A percentile compares a stretch with the other conserved stretches of the same genome.
phyloP scores from a whole-genome alignment of 2,329 filamentous ascomycete species.

The Colletotrichum gigasporum region DNA sequence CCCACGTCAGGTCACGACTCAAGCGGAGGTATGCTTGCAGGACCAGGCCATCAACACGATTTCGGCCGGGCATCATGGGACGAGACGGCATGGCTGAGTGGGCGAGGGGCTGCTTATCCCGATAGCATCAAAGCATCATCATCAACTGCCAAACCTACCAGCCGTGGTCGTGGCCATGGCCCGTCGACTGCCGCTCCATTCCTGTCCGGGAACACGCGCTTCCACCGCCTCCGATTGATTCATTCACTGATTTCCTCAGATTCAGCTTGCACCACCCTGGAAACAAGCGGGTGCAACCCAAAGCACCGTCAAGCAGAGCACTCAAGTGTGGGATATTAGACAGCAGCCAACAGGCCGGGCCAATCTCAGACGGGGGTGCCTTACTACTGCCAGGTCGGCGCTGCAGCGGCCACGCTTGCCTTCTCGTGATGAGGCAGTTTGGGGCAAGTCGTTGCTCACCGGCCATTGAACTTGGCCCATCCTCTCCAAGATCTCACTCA shows the following conservation, averaged over 20 bases:
- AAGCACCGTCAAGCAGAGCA: not conserved
- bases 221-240: conserved; percentile 8
- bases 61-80: conserved; percentile 2
- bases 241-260: not conserved
- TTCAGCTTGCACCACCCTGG: conserved; percentile 7
- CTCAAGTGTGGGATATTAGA: not conserved
- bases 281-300: conserved; percentile 7
- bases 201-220: conserved; percentile 11
- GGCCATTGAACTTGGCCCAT: conserved; percentile 2
- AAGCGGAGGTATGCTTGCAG: conserved; percentile 10
- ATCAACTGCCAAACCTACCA: conserved; percentile 8
- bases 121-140: conserved; percentile 11
- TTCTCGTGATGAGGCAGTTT: not conserved
- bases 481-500: not conserved
- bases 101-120: conserved; percentile 1
- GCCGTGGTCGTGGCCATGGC: no score
- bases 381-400: not conserved
- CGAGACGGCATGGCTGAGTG: not conserved
- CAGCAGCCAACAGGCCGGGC: not conserved
- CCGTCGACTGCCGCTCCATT: conserved; percentile 5
- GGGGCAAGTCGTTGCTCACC: not conserved
- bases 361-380: no score
- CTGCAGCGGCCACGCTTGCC: not conserved
- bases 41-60: not conserved
- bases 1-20: conserved; percentile 9